A percentile compares a stretch with the other conserved stretches of the same genome.
Evolutionary conservation across 2,329 filamentous ascomycete genomes (phyloP).

Genomic region (Pyrenochaeta sp.): DNA sequence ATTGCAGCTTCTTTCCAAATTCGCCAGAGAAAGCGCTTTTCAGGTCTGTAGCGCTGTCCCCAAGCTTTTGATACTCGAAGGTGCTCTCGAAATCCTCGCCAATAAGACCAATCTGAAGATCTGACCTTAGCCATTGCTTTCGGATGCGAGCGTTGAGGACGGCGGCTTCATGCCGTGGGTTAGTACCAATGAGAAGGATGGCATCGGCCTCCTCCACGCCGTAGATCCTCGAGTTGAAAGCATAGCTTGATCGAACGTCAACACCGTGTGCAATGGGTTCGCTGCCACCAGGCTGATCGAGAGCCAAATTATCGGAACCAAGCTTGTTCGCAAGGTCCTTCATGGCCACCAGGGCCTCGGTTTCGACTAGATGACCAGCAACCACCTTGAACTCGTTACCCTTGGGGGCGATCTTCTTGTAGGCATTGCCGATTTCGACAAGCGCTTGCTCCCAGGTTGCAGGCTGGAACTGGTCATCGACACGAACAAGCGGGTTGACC

Average conservation of each 20-base stretch:
- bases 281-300: constrained; percentile 87
- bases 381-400: constrained; percentile 96
- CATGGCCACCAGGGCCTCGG: constrained; percentile 92
- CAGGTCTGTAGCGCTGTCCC: constrained; percentile 77
- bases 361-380: constrained; percentile 88
- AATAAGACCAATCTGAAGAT: constrained; percentile 90
- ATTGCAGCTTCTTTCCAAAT: constrained; percentile 91
- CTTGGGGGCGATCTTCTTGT: constrained; percentile 79
- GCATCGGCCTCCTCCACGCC: constrained; percentile 93
- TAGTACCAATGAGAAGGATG: constrained; percentile 92
- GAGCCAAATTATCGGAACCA: constrained; percentile 91
- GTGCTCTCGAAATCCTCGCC: constrained; percentile 93
- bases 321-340: constrained; percentile 98
- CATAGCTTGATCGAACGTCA: constrained; percentile 92
- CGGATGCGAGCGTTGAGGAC: constrained; percentile 95
- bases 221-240: constrained; percentile 94
- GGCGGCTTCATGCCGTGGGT: constrained; percentile 93
- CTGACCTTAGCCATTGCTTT: constrained; percentile 96
- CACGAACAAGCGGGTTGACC: constrained; percentile 88
- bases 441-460: constrained; percentile 96
- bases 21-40: constrained; percentile 85
- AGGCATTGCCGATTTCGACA: constrained; percentile 83
- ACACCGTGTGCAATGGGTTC: constrained; percentile 89
- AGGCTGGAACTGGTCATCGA: constrained; percentile 89
- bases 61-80: constrained; percentile 93